These are phyloP conservation scores for Dictyophora rubrovolvata DNA, from an alignment of 768 basidiomycete species.

Conservation along the genomic window DNA sequence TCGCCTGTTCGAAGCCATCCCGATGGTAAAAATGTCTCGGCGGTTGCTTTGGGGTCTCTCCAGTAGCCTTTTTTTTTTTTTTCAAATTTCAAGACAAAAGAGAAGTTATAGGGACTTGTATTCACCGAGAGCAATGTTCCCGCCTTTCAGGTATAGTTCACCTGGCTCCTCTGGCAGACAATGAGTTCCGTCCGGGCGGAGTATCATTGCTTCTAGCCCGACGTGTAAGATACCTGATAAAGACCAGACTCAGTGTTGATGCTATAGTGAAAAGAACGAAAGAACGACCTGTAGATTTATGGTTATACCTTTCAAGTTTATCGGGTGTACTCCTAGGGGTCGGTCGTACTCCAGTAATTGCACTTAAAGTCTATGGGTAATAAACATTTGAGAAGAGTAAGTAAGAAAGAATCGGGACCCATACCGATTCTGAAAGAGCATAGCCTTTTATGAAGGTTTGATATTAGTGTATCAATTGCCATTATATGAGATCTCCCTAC, in stretches of 20 bases:
- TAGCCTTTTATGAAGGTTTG: slow-evolving; percentile 37
- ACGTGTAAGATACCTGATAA: slow-evolving; percentile 48
- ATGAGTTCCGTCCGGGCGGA: slow-evolving; percentile 48
- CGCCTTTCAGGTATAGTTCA: slow-evolving; percentile 51
- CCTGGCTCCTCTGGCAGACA: slow-evolving; percentile 50
- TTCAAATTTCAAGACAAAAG: not conserved
- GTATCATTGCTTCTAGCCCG: slow-evolving; percentile 50
- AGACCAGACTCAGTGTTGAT: not conserved
- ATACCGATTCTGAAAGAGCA: slow-evolving; percentile 59
- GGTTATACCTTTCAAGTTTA: slow-evolving; percentile 35
- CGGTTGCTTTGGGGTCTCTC: slow-evolving; percentile 11
- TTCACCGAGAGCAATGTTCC: slow-evolving; percentile 34
- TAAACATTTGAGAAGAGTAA: not conserved
- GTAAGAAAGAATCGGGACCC: slow-evolving; percentile 16
- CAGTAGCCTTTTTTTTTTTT: slow-evolving; percentile 11
- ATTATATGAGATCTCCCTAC: slow-evolving; percentile 21
- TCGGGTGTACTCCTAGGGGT: slow-evolving; percentile 32
- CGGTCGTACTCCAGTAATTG: not conserved
- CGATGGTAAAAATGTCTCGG: slow-evolving; percentile 9
- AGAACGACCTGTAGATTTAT: slow-evolving; percentile 31
- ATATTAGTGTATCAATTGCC: not conserved
- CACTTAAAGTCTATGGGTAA: not conserved
- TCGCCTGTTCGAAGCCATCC: slow-evolving; percentile 13
- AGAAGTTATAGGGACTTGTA: not conserved
- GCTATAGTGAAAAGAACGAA: slow-evolving; percentile 21